These are phyloP conservation scores for Solanum piurae DNA, from an alignment of 257 asterid species.

Conservation along the genomic window DNA sequence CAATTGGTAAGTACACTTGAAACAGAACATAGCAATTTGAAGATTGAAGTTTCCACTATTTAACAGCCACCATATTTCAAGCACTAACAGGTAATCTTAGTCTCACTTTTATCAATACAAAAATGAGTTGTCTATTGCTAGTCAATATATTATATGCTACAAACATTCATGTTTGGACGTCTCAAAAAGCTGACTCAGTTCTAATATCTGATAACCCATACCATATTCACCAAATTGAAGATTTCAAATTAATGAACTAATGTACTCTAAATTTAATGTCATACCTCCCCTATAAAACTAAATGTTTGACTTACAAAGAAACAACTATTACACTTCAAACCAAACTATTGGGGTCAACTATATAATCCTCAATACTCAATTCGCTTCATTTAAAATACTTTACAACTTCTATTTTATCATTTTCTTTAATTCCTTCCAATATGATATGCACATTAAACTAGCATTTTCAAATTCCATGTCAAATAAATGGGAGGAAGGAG, in stretches of 20 bases:
- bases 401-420: not conserved
- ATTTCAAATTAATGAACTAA: not conserved
- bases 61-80: not conserved
- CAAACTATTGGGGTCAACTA: not conserved
- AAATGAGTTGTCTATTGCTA: not conserved
- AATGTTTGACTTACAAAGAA: not conserved
- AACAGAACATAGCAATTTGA: not conserved
- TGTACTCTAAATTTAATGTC: not conserved
- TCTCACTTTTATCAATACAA: not conserved
- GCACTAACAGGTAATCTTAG: not conserved
- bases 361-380: not conserved
- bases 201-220: not conserved
- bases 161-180: not conserved
- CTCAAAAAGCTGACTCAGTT: not conserved
- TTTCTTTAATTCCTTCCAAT: not conserved
- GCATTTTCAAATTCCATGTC: not conserved
- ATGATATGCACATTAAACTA: not conserved
- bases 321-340: not conserved
- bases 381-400: not conserved
- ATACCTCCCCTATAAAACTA: not conserved
- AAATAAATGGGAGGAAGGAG: not conserved
- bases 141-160: not conserved
- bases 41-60: not conserved
- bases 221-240: not conserved
- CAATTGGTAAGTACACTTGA: not conserved